Evolutionary conservation across 257 asterid genomes (phyloP), one percentile per base, ranked within the genome.

Genomic region (Solanum dulcamara): DNA sequence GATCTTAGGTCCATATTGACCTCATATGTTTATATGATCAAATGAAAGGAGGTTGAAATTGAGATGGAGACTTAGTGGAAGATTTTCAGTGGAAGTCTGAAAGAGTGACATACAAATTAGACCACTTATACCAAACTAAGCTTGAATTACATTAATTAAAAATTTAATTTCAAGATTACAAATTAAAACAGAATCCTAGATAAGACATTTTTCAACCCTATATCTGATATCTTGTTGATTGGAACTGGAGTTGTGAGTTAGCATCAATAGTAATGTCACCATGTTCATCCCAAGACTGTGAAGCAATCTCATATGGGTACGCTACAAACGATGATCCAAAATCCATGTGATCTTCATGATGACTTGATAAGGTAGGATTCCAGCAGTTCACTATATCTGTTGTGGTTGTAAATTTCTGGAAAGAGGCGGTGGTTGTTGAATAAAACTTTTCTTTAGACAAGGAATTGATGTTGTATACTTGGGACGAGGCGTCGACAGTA

Each of bases 301-400:
- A 48, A 83, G 48, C 44, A 50, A 42, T 4, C 64, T 62, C 17
- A 66, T 10, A 26, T 0, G 77, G 85, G 42, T 67, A 40, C 3
- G 83, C 17, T 6, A 26, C 9, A 28, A 10, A 28, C 11, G 55
- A 40, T 3, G 94, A 88, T 79, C 86, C 87, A 44, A 91, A 84
- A 68, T 80, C 86, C 94, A 92, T 89, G 6, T 90, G 38, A 28
- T 91, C 81, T 20, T 88, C 95, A 68, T 26, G 70, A 26, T 88
- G 85, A 74, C 77, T 62, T 24, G 89, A 32, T 67, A 67, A 88
- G 84, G 81, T 79, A 13, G 30, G 4, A 79, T 18, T 80, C 83
- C 83, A 48, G 64, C 40, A 79, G 28, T 79, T 79, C 11, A 79
- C 64, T 4, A 79, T 50, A 10, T 79, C 64, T 48, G 42, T 4